A percentile compares a stretch with the other conserved stretches of the same genome.
These are phyloP conservation scores for Bertia moriformis DNA, from an alignment of 2,329 filamentous ascomycete species.

Conservation along the genomic window DNA sequence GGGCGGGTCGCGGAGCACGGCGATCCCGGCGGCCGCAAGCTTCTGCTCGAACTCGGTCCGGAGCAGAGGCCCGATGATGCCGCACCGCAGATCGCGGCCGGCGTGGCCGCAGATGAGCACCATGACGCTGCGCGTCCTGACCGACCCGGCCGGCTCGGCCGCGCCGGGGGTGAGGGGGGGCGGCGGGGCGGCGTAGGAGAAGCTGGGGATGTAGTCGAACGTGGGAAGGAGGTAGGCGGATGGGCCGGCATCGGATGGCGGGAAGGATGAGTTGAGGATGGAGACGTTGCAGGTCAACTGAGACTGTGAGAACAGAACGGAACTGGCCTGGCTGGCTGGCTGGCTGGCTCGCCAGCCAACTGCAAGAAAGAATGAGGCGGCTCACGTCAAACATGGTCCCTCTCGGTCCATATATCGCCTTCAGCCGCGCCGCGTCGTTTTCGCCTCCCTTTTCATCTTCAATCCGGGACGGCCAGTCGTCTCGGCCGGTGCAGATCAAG, in stretches of 20 bases:
- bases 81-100: slow-evolving; percentile 68
- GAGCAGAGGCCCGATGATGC: slow-evolving; percentile 63
- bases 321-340: background rate
- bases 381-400: slow-evolving; percentile 54
- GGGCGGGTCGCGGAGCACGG: slow-evolving; percentile 19
- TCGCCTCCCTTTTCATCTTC: slow-evolving; percentile 62
- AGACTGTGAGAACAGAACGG: background rate
- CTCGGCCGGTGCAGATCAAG: slow-evolving; percentile 64
- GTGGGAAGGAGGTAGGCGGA: slow-evolving; percentile 69
- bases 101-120: slow-evolving; percentile 83
- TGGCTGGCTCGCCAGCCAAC: background rate
- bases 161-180: slow-evolving; percentile 48
- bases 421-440: slow-evolving; percentile 59
- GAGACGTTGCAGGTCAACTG: slow-evolving; percentile 42
- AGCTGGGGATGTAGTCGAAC: slow-evolving; percentile 65
- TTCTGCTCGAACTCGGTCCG: slow-evolving; percentile 53
- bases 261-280: slow-evolving; percentile 63
- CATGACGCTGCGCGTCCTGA: slow-evolving; percentile 45
- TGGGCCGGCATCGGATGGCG: slow-evolving; percentile 29
- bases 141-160: slow-evolving; percentile 42
- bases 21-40: slow-evolving; percentile 31
- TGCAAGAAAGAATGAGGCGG: slow-evolving; percentile 7
- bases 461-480: slow-evolving; percentile 72
- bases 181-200: slow-evolving; percentile 54
- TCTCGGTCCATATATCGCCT: slow-evolving; percentile 50